These are phyloP conservation scores for Davidsoniella eucalypti DNA, from an alignment of 2,329 filamentous ascomycete species.

Conservation along the genomic window DNA sequence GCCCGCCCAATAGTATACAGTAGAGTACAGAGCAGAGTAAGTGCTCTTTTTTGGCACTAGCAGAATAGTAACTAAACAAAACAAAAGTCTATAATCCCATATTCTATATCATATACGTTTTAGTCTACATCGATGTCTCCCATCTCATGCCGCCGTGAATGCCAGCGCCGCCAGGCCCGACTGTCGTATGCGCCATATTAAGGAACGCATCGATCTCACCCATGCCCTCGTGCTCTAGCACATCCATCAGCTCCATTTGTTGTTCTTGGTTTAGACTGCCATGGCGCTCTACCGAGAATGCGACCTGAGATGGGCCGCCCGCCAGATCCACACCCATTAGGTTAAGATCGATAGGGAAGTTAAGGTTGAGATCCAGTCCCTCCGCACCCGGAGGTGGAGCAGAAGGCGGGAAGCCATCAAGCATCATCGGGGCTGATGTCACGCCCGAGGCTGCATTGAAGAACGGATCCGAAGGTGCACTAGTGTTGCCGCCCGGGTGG, in stretches of 20 bases:
- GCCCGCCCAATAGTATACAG: too few relatives aligned
- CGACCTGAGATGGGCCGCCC: slow-evolving; percentile 16
- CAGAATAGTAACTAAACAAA: too few relatives aligned
- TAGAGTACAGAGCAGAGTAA: too few relatives aligned
- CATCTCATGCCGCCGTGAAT: slow-evolving; percentile 11
- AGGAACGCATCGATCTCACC: slow-evolving; percentile 45
- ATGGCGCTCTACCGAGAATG: slow-evolving; percentile 33
- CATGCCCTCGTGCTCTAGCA: slow-evolving; percentile 53
- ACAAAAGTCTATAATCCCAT: not conserved
- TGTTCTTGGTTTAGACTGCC: slow-evolving; percentile 65
- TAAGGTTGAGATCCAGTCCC: slow-evolving; percentile 14
- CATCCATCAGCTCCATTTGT: slow-evolving; percentile 68
- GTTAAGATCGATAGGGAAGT: slow-evolving; percentile 19
- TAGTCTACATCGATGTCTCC: slow-evolving; percentile 8
- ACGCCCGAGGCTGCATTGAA: slow-evolving; percentile 26
- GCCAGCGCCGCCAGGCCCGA: slow-evolving; percentile 14
- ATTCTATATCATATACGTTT: not conserved
- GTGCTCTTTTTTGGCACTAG: too few relatives aligned
- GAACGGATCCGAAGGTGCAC: slow-evolving; percentile 11
- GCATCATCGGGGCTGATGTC: slow-evolving; percentile 22
- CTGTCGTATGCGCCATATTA: slow-evolving; percentile 21
- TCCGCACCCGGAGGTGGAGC: slow-evolving; percentile 10
- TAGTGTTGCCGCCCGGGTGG: slow-evolving; percentile 3
- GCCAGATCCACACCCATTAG: slow-evolving; percentile 14
- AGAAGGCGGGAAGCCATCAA: slow-evolving; percentile 16